Percentiles rank a stretch among this genome's conserved stretches.
phyloP scores from a whole-genome alignment of 1,139 yeast species.

The Hansenula lynferdii region DNA sequence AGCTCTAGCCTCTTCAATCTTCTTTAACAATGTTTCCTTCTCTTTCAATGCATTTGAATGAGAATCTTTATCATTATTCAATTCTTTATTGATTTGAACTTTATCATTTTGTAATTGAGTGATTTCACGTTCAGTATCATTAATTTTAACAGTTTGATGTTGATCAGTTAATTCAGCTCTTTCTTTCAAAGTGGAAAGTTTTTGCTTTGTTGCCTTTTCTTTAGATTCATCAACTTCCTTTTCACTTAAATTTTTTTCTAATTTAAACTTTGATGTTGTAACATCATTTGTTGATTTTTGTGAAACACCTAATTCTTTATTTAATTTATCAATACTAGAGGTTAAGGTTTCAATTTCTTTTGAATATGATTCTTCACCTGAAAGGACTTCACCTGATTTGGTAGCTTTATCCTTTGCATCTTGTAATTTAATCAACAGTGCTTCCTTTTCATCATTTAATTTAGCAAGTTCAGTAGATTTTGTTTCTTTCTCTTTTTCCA shows the following conservation, averaged over 20 bases:
- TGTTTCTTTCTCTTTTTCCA: conserved; percentile 9
- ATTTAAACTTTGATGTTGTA: conserved; percentile 4
- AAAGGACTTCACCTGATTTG: conserved; percentile 11
- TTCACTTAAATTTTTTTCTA: conserved; percentile 5
- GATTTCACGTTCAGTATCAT: conserved; percentile 14
- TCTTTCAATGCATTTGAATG: not conserved
- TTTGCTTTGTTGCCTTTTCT: conserved; percentile 11
- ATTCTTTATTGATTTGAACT: not conserved
- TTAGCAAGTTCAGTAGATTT: conserved; percentile 13
- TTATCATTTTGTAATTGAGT: not conserved
- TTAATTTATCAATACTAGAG: conserved; percentile 12
- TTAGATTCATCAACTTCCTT: conserved; percentile 13
- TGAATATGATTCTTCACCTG: conserved; percentile 6
- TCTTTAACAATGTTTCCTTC: conserved; percentile 1
- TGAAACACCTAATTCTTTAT: conserved; percentile 10
- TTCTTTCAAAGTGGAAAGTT: conserved; percentile 14
- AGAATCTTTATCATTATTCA: not conserved
- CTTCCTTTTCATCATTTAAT: conserved; percentile 15
- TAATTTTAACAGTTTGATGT: conserved; percentile 2
- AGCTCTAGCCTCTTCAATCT: conserved; percentile 1
- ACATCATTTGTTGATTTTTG: conserved; percentile 8
- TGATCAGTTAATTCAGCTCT: conserved; percentile 10
- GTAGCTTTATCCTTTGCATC: conserved; percentile 10
- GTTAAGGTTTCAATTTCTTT: conserved; percentile 14
- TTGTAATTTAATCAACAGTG: conserved; percentile 8